Percentiles rank a stretch among this genome's conserved stretches.
These are phyloP conservation scores for Neonectria faginata DNA, from an alignment of 2,329 filamentous ascomycete species.

Conservation along the genomic window DNA sequence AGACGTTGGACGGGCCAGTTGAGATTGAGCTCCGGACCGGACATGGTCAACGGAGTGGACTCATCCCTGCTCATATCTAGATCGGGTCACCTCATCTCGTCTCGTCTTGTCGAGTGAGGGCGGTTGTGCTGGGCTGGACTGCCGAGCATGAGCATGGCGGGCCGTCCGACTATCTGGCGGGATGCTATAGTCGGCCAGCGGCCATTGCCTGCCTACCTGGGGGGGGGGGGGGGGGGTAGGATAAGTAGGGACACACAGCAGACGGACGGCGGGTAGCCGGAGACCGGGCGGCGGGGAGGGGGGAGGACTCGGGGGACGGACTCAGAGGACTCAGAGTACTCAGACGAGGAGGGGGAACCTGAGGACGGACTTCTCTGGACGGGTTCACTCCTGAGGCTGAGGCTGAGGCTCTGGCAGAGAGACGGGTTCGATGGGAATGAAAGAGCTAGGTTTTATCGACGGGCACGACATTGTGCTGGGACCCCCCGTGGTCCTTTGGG, in stretches of 20 bases:
- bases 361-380: slow-evolving; percentile 18
- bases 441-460: slow-evolving; percentile 47
- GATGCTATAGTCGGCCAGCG: slow-evolving; percentile 27
- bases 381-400: slow-evolving; percentile 41
- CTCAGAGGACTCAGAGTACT: background rate
- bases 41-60: slow-evolving; percentile 47
- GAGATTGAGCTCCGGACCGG: slow-evolving; percentile 48
- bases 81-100: slow-evolving; percentile 48
- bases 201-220: slow-evolving; percentile 16
- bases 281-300: slow-evolving; percentile 23
- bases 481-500: slow-evolving; percentile 43
- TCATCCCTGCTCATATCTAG: slow-evolving; percentile 48
- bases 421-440: slow-evolving; percentile 43
- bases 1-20: slow-evolving; percentile 49
- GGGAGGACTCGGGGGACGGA: slow-evolving; percentile 1
- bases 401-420: slow-evolving; percentile 45
- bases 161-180: slow-evolving; percentile 28
- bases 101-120: slow-evolving; percentile 42
- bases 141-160: slow-evolving; percentile 46
- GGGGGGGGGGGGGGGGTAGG: too few relatives aligned
- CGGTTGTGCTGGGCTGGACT: slow-evolving; percentile 40
- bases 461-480: slow-evolving; percentile 47
- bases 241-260: background rate
- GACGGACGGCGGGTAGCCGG: slow-evolving; percentile 32
- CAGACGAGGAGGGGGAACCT: slow-evolving; percentile 30